Evolutionary conservation across 768 basidiomycete species (phyloP).

Genomic region (Rhizopogon vulgaris): DNA sequence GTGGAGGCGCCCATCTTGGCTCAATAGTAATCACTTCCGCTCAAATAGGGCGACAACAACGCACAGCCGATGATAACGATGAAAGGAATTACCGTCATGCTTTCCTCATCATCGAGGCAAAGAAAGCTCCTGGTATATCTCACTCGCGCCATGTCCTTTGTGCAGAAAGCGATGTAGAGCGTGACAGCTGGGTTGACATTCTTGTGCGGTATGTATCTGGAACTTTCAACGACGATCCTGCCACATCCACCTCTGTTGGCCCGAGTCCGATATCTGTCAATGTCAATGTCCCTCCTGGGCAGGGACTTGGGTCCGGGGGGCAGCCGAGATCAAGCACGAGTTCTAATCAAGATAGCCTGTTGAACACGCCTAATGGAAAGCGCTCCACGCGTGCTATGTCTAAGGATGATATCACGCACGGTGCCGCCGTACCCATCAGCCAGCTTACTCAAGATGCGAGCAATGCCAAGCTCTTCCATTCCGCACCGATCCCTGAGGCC

Average conservation of each 20-base stretch:
- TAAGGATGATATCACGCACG: constrained; percentile 57
- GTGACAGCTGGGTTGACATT: constrained; percentile 93
- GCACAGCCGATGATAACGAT: constrained; percentile 55
- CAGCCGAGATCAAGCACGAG: constrained; percentile 56
- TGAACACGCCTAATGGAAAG: constrained; percentile 18
- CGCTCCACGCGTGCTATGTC: constrained; percentile 39
- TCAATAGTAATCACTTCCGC: constrained; percentile 88
- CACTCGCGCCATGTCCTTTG: constrained; percentile 88
- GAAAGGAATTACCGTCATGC: constrained; percentile 96
- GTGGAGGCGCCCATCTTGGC: constrained; percentile 87
- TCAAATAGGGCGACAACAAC: constrained; percentile 93
- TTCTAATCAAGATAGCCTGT: constrained; percentile 27
- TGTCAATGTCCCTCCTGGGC: constrained; percentile 21
- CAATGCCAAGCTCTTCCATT: constrained; percentile 57
- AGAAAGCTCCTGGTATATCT: constrained; percentile 61
- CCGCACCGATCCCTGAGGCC: constrained; percentile 27
- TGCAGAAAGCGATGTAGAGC: constrained; percentile 89
- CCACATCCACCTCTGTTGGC: constrained; percentile 35
- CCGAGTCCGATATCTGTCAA: constrained; percentile 20
- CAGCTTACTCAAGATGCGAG: constrained; percentile 46
- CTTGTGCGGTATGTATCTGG: constrained; percentile 86
- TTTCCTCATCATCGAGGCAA: constrained; percentile 92
- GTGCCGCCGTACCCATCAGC: constrained; percentile 48
- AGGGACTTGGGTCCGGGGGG: constrained; percentile 23
- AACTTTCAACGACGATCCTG: constrained; percentile 66